Evolutionary conservation across 208 protist species (phyloP).

Genomic region (Leishmania gerbilli): DNA sequence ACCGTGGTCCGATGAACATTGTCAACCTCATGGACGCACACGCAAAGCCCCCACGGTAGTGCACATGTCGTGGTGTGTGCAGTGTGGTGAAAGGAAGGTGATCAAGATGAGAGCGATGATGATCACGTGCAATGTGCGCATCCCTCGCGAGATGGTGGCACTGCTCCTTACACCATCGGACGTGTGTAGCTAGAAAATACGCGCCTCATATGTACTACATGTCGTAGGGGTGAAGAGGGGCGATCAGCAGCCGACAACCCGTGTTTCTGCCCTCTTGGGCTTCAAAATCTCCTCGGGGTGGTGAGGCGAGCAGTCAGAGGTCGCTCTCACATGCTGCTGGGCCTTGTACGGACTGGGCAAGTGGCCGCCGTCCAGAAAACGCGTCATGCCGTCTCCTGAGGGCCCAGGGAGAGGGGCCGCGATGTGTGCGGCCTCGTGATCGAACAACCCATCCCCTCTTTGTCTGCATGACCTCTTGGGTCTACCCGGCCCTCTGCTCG

Average conservation of each 20-base stretch:
- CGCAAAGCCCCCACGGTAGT: slow-evolving; percentile 23
- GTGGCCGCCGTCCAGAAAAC: neutral
- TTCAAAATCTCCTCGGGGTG: neutral
- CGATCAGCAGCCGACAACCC: neutral
- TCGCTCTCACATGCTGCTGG: neutral
- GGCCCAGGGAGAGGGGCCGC: neutral
- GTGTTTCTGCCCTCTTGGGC: neutral
- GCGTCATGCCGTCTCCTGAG: neutral
- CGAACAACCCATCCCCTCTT: neutral
- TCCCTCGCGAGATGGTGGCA: neutral
- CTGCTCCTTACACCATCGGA: neutral
- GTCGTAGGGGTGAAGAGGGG: neutral
- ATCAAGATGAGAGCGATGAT: neutral
- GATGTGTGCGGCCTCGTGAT: neutral
- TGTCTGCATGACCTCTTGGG: neutral
- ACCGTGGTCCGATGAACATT: slow-evolving; percentile 28
- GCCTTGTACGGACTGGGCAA: neutral
- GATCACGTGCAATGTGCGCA: neutral
- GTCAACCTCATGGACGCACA: slow-evolving; percentile 27
- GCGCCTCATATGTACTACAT: neutral
- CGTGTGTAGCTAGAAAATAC: neutral
- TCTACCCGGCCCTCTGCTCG: neutral
- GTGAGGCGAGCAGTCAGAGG: neutral
- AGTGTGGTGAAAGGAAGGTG: neutral
- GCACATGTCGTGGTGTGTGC: neutral